Evolutionary conservation across 2,329 filamentous ascomycete genomes (phyloP).

Genomic region (Trichoderma sp.): DNA sequence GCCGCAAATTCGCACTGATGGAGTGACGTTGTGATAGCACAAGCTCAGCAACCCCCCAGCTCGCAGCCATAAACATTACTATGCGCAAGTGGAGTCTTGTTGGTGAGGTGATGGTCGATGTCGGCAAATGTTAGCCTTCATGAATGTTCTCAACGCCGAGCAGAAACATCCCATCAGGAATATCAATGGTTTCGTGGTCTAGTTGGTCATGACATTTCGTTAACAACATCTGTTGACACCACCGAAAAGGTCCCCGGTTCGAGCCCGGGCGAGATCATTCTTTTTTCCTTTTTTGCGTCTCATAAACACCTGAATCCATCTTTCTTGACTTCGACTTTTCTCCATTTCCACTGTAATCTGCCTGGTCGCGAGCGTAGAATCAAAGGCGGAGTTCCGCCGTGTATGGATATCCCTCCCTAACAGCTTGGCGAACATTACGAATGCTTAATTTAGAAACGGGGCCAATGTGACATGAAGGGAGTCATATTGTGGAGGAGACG

Average conservation of each 20-base stretch:
- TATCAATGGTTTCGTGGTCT: conserved; percentile 29
- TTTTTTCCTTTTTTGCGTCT: background rate
- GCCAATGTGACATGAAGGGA: background rate
- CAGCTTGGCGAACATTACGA: background rate
- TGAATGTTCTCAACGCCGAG: background rate
- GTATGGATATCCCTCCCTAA: background rate
- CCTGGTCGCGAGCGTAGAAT: background rate
- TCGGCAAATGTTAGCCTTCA: background rate
- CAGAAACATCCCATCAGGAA: conserved; percentile 6
- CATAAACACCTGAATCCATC: background rate
- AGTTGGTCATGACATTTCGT: conserved; percentile 31
- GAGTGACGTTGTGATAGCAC: background rate
- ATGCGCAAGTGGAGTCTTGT: background rate
- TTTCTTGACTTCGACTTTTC: background rate
- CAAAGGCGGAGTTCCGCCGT: background rate
- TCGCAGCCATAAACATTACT: too few species aligned
- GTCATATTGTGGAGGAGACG: background rate
- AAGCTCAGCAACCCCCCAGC: background rate
- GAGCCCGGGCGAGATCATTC: conserved; percentile 29
- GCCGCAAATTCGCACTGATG: background rate
- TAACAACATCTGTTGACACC: conserved; percentile 30
- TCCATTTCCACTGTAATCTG: background rate
- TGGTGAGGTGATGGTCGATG: background rate
- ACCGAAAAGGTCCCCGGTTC: conserved; percentile 31
- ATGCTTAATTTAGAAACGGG: background rate